Base-by-base conservation (phyloP, 2,329 filamentous ascomycete genomes). In the Cryphonectria radicalis region DNA sequence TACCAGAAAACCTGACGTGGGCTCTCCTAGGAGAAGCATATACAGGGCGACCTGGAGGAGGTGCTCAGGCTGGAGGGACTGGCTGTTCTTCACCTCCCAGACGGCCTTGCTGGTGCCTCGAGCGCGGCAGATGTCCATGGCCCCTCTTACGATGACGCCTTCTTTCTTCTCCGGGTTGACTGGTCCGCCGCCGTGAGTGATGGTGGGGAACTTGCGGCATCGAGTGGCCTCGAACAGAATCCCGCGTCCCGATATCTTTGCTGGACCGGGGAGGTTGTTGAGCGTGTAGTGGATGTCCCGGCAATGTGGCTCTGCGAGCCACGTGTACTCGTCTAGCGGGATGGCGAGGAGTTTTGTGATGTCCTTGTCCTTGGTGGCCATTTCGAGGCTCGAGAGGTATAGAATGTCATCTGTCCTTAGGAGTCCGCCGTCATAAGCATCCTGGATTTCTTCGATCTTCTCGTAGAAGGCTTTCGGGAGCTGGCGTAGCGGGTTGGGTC, bases 321-420 rank as follows among this genome's bases (percentile, higher is more conserved):
- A 72, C 22, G 63, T 50, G 53, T 72, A 72, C 42, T 37, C 60
- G 5, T 72, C 50, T 7, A 70, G 60, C 4, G 71, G 65, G 40
- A 72, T 68, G 17, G 71, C 60, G 32, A 72, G 59, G 28, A 72
- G 50, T n/a, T 70, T 72, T n/a, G 68, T 70, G n/a, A 72, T 68
- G 25, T 72, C 71, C n/a, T 68, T 70, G 62, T 72, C 68, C 53
- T 72, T 72, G 42, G 60, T 60, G n/a, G 68, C 65, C 63, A 72
- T 70, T 11, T 72, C 71, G 2, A 72, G 19, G 14, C 17, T 62
- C 2, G 71, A 59, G 1, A 72, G 42, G 50, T 55, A 72, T 28
- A 72, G 22, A 11, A 72, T 72, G 35, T 72, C 65, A 7, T 60
- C 65, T 46, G 64, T 65, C 13, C 7, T 42, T 0, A 72, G 14